phyloP scores from a whole-genome alignment of 108 stramenopile genomes.

The Seminavis robusta region DNA sequence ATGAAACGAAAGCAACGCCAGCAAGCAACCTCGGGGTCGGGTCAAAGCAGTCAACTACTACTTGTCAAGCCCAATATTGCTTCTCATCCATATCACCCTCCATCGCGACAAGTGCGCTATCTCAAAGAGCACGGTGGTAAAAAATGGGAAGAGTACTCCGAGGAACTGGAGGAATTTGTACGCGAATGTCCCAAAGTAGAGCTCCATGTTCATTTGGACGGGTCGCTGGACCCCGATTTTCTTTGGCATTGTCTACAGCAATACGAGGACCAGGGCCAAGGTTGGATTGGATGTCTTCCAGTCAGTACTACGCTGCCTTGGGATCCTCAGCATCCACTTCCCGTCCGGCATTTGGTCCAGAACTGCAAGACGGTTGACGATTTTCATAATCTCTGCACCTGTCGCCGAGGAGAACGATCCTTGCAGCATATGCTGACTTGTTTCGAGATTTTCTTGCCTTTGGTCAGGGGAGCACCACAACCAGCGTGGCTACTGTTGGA shows the following conservation, averaged over 20 bases:
- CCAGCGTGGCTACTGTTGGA: no score
- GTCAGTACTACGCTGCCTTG: constrained; percentile 41
- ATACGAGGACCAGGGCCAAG: constrained; percentile 2
- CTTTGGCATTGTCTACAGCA: constrained; percentile 36
- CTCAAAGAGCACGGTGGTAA: no score
- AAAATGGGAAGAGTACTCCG: constrained; percentile 8
- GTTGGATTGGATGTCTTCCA: constrained; percentile 38
- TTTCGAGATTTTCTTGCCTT: constrained; percentile 62
- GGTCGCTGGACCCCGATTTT: constrained; percentile 42
- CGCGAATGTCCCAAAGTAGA: constrained; percentile 54
- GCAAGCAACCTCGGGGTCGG: no score
- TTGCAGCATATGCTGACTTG: constrained; percentile 58
- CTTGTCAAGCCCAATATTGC: no score
- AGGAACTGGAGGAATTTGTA: constrained; percentile 29
- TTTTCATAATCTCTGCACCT: constrained; percentile 57
- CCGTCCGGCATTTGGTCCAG: neutral
- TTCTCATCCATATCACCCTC: no score
- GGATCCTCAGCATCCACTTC: constrained; percentile 21
- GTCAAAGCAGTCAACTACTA: no score
- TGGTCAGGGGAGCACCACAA: constrained; percentile 45
- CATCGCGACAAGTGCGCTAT: no score
- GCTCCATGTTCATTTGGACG: constrained; percentile 76
- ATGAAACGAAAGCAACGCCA: no score
- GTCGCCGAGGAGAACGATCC: constrained; percentile 32
- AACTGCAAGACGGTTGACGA: constrained; percentile 25